phyloP scores from a whole-genome alignment of 805 yeast species.

The Candida anglica region DNA sequence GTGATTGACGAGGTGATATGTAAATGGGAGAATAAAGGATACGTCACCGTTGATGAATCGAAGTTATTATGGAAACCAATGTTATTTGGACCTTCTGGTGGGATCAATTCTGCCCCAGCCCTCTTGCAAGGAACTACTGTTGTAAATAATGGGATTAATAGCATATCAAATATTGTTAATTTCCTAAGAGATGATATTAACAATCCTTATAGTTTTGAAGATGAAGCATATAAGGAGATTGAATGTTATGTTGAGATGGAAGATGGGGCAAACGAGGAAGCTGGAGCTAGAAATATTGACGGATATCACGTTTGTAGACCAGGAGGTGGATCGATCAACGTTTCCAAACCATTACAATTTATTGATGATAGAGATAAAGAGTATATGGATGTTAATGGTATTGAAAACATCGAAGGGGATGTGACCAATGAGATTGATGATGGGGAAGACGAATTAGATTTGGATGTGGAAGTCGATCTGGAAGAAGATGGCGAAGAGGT shows the following conservation, averaged over 20 bases:
- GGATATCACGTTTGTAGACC: too few relatives aligned
- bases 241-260: slow-evolving; percentile 16
- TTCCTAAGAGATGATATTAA: slow-evolving; percentile 67
- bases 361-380: too few relatives aligned
- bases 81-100: slow-evolving; percentile 83
- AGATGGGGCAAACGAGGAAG: slow-evolving; percentile 3
- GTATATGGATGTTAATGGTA: too few relatives aligned
- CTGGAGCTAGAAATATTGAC: not conserved
- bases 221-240: slow-evolving; percentile 49
- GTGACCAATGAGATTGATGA: not conserved
- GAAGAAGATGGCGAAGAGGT: too few relatives aligned
- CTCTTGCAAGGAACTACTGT: slow-evolving; percentile 8
- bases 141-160: slow-evolving; percentile 30
- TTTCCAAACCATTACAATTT: too few relatives aligned
- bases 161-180: slow-evolving; percentile 53
- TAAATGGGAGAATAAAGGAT: slow-evolving; percentile 53
- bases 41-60: slow-evolving; percentile 47
- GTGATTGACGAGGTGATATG: slow-evolving; percentile 38
- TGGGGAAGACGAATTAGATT: slow-evolving; percentile 11
- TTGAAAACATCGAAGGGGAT: not conserved
- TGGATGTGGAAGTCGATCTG: too few relatives aligned
- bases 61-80: slow-evolving; percentile 76
- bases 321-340: too few relatives aligned
- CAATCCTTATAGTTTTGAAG: slow-evolving; percentile 59
- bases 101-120: slow-evolving; percentile 55